Conservation (phyloP, 2,329 filamentous ascomycete species). For the Xylariaceae sp. region DNA sequence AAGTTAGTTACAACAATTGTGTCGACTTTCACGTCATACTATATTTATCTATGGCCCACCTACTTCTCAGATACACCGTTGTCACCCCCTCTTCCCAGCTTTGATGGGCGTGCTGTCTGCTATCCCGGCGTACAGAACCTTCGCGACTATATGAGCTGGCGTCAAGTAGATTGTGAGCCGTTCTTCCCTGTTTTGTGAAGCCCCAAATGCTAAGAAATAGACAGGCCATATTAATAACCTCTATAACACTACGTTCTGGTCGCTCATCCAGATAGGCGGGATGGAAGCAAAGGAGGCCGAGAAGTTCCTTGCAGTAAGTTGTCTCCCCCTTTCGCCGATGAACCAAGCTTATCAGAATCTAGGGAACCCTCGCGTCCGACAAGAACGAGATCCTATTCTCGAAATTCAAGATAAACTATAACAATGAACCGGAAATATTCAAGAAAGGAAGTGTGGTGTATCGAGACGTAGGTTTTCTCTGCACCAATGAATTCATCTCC, state of each 20-base stretch:
- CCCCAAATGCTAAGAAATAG: slow-evolving; percentile 22
- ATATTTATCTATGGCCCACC: slow-evolving; percentile 76
- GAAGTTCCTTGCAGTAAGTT: slow-evolving; percentile 70
- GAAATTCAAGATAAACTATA: slow-evolving; percentile 92
- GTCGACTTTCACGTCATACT: slow-evolving; percentile 91
- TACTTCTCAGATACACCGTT: slow-evolving; percentile 75
- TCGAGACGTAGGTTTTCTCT: slow-evolving; percentile 63
- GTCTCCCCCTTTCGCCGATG: not conserved
- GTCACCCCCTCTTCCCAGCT: slow-evolving; percentile 77
- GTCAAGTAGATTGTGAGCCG: slow-evolving; percentile 89
- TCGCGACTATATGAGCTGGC: slow-evolving; percentile 94
- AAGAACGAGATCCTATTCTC: slow-evolving; percentile 97
- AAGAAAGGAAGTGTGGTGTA: slow-evolving; percentile 93
- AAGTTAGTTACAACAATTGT: slow-evolving; percentile 91
- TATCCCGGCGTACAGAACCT: slow-evolving; percentile 84
- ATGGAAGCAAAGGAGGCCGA: slow-evolving; percentile 80
- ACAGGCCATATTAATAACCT: slow-evolving; percentile 95
- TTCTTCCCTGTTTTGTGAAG: not conserved
- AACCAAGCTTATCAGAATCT: slow-evolving; percentile 23
- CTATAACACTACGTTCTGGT: slow-evolving; percentile 97
- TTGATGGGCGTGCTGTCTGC: slow-evolving; percentile 88
- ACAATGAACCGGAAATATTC: slow-evolving; percentile 90
- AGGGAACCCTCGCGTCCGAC: slow-evolving; percentile 83
- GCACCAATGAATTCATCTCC: not conserved
- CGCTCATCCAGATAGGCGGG: slow-evolving; percentile 76